Evolutionary conservation across 1,284 basidiomycete species (phyloP).

Genomic region (Somion occarium): DNA sequence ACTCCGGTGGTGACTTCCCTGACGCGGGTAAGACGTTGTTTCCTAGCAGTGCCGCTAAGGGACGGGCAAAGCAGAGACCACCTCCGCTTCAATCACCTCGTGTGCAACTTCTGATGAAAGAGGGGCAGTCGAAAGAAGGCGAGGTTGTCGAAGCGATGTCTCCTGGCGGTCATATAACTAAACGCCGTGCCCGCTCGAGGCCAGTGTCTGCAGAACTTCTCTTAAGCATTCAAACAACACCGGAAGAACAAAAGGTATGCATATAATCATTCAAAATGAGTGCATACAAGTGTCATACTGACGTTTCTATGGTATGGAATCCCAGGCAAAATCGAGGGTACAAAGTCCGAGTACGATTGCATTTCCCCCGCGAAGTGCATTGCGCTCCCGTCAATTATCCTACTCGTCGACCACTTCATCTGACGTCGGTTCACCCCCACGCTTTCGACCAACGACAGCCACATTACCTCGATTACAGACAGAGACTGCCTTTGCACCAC

Average conservation of each 20-base stretch:
- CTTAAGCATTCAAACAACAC: conserved; percentile 39
- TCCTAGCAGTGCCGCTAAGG: conserved; percentile 30
- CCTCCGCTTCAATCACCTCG: conserved; percentile 12
- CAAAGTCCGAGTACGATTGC: conserved; percentile 18
- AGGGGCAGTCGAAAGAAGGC: conserved; percentile 29
- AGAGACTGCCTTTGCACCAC: conserved; percentile 22
- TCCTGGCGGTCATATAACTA: conserved; percentile 66
- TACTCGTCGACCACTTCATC: conserved; percentile 23
- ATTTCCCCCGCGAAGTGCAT: conserved; percentile 21
- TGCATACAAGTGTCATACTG: background rate
- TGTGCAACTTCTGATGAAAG: conserved; percentile 11
- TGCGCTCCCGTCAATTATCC: conserved; percentile 22
- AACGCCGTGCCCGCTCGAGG: conserved; percentile 63
- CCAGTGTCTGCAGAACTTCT: conserved; percentile 64
- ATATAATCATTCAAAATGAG: background rate
- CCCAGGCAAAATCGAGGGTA: background rate
- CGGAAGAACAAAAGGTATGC: conserved; percentile 11
- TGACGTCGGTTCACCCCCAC: conserved; percentile 25
- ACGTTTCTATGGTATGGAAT: too few species aligned
- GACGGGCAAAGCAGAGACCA: conserved; percentile 26
- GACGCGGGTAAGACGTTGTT: conserved; percentile 12
- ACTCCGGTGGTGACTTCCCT: conserved; percentile 38
- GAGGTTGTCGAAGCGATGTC: conserved; percentile 63
- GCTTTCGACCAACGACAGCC: conserved; percentile 18
- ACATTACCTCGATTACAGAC: conserved; percentile 24